Base-by-base conservation (phyloP, 116 monocot genomes). In the Papilionanthe hybrid region DNA sequence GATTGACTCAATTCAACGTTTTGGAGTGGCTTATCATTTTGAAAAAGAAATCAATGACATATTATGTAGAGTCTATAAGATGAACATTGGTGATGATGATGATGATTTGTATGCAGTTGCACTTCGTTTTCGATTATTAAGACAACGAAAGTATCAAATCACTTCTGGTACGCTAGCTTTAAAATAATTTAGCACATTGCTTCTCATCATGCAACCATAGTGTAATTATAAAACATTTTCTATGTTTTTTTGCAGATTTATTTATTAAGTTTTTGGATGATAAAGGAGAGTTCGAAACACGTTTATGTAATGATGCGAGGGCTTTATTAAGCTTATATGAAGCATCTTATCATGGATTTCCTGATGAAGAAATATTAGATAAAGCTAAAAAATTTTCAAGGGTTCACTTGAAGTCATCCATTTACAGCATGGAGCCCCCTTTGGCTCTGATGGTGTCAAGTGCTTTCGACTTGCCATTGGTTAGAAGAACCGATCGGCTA, bases 281-380 rank as follows among this genome's bases (percentile, higher is more conserved):
- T 11, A 60, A 84, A 4, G 82, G 87, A 25, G 45, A 48, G 22
- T 84, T 84, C 68, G 72, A 41, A 17, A 3, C 66, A 11, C 32
- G 3, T 28, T 15, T 84, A 27, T 67, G 68, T 18, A n/a, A 57
- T 32, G 84, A 84, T 60, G 49, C 12, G 0, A 68, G 75, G 20
- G 81, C 72, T 1, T 60, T 82, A 44, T 43, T 86, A 30, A 86
- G 86, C 78, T 29, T 86, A 0, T 86, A 83, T 65, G 79, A 86
- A 7, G 87, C 84, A 11, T 42, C 84, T 58, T 65, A 71, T 49
- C 87, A 84, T n/a, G 44, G 75, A 3, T 60, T 57, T 32, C 32
- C 32, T 32, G 32, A 32, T 32, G 32, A 32, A 32, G 32, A 32
- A 32, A 32, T 32, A 32, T 32, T 32, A 32, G 32, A 32, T 32